Percentiles rank a stretch among this genome's conserved stretches.
These are phyloP conservation scores for Hygrophoropsis aurantiaca DNA, from an alignment of 768 basidiomycete genomes.

Conservation along the genomic window DNA sequence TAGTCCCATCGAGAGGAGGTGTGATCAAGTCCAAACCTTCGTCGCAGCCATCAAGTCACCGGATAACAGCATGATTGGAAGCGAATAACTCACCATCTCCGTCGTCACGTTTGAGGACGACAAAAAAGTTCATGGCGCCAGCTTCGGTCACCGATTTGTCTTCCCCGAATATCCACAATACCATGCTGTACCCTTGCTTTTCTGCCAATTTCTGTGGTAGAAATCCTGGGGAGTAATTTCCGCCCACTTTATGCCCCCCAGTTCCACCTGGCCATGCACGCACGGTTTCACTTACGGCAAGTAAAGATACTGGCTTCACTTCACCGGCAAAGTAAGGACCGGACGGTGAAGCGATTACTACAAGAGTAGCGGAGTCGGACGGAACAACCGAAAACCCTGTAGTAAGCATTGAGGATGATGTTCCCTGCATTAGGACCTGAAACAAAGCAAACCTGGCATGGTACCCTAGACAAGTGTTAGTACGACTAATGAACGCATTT, in stretches of 20 bases:
- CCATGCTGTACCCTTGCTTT: slow-evolving; percentile 70
- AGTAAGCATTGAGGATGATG: not conserved
- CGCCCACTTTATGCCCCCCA: slow-evolving; percentile 59
- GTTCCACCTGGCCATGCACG: slow-evolving; percentile 86
- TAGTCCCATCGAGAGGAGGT: slow-evolving; percentile 86
- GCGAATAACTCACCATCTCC: slow-evolving; percentile 40
- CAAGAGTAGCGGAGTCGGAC: slow-evolving; percentile 79
- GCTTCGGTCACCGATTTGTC: slow-evolving; percentile 56
- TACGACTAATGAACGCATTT: slow-evolving; percentile 2
- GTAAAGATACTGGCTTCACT: slow-evolving; percentile 52
- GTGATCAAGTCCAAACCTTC: slow-evolving; percentile 79
- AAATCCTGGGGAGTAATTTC: slow-evolving; percentile 64
- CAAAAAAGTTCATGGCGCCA: slow-evolving; percentile 82
- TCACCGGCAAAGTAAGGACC: slow-evolving; percentile 52
- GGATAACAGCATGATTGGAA: not conserved
- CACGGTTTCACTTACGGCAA: slow-evolving; percentile 69
- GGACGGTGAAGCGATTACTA: slow-evolving; percentile 71
- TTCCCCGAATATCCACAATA: slow-evolving; percentile 75
- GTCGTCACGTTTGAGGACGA: slow-evolving; percentile 58
- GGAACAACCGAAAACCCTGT: slow-evolving; percentile 66
- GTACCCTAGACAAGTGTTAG: too few species aligned
- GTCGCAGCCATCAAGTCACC: not conserved
- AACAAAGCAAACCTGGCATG: too few species aligned
- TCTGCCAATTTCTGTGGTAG: slow-evolving; percentile 64
- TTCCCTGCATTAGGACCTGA: not conserved